These are phyloP conservation scores for Myxozyma neglecta DNA, from an alignment of 805 yeast genomes.

Conservation along the genomic window DNA sequence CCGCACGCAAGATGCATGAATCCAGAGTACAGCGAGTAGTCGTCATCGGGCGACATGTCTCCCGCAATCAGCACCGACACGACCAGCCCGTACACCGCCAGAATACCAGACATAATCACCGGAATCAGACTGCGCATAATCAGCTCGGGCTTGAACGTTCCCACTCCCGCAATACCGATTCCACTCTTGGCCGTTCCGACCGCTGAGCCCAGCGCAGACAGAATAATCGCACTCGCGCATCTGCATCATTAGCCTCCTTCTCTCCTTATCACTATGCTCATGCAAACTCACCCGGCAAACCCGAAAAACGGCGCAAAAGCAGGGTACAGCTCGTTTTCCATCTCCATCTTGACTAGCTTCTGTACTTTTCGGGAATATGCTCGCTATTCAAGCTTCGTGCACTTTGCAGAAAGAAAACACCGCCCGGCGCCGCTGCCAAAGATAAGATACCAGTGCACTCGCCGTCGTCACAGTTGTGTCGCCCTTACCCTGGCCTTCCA, in stretches of 20 bases:
- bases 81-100: constrained; percentile 96
- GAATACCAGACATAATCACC: constrained; percentile 96
- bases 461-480: too few relatives aligned
- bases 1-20: constrained; percentile 98
- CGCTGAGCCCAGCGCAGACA: constrained; percentile 98
- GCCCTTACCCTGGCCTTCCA: too few relatives aligned
- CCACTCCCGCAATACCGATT: constrained; percentile 96
- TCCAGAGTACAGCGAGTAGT: constrained; percentile 73
- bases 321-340: constrained; percentile 69
- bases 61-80: constrained; percentile 96
- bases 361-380: too few relatives aligned
- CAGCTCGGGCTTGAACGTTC: constrained; percentile 94
- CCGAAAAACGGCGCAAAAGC: constrained; percentile 96
- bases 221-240: constrained; percentile 97
- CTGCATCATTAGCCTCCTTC: neutral
- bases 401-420: too few relatives aligned
- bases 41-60: constrained; percentile 31
- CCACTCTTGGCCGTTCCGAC: constrained; percentile 98
- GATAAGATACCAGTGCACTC: too few relatives aligned
- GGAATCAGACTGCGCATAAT: constrained; percentile 89
- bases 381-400: too few relatives aligned
- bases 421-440: too few relatives aligned
- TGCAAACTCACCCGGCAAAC: constrained; percentile 70
- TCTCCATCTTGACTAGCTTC: constrained; percentile 11
- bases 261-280: neutral